Conservation (phyloP, 2,329 filamentous ascomycete species). For the Myriosclerotinia scirpicola region DNA sequence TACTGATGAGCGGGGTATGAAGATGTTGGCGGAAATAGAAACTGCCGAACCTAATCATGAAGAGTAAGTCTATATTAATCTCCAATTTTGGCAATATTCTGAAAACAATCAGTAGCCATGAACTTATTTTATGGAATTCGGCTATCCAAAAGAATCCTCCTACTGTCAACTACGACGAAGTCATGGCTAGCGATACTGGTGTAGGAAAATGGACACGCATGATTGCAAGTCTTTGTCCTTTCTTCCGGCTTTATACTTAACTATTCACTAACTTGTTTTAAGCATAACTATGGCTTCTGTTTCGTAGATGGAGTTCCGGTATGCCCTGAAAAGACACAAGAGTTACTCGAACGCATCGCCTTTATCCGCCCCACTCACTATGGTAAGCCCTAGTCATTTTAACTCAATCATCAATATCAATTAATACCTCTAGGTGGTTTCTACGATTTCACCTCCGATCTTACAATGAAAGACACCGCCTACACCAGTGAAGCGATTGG, state of each 20-base stretch:
- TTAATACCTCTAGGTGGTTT: slow-evolving; percentile 54
- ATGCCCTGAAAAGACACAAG: slow-evolving; percentile 68
- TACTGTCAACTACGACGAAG: slow-evolving; percentile 57
- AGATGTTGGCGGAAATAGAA: not conserved
- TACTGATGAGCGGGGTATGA: too few relatives aligned
- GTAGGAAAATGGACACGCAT: slow-evolving; percentile 62
- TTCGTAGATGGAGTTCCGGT: slow-evolving; percentile 72
- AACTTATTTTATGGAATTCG: slow-evolving; percentile 41
- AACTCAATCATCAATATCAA: slow-evolving; percentile 7
- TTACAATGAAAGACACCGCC: slow-evolving; percentile 84
- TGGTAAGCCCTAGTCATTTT: slow-evolving; percentile 49
- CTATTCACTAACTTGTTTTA: slow-evolving; percentile 42
- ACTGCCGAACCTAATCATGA: not conserved
- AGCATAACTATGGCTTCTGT: slow-evolving; percentile 72
- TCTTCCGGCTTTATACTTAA: not conserved
- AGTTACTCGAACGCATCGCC: slow-evolving; percentile 76
- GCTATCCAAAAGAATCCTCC: slow-evolving; percentile 51
- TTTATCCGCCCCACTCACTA: slow-evolving; percentile 92
- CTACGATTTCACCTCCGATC: slow-evolving; percentile 86
- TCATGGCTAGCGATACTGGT: slow-evolving; percentile 57
- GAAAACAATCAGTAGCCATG: not conserved
- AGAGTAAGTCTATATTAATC: not conserved
- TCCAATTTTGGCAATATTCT: not conserved
- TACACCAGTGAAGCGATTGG: slow-evolving; percentile 76
- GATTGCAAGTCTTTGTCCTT: slow-evolving; percentile 52